A percentile compares a stretch with the other conserved stretches of the same genome.
phyloP scores from a whole-genome alignment of 352 stramenopile species.

The Saprolegnia parasitica region DNA sequence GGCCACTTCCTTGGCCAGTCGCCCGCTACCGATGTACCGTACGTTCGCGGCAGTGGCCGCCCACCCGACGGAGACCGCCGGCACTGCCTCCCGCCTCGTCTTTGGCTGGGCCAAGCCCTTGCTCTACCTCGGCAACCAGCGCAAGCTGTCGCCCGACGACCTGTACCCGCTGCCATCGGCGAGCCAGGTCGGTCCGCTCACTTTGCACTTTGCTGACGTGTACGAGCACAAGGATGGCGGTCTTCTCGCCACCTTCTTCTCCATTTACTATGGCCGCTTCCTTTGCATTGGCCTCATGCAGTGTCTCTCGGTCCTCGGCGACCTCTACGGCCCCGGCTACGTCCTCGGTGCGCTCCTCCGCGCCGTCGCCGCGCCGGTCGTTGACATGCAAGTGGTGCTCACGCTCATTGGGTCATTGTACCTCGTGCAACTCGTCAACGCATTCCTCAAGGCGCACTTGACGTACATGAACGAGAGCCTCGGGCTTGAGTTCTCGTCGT shows the following conservation, averaged over 20 bases:
- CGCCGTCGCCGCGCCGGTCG: slow-evolving; percentile 32
- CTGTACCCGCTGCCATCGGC: slow-evolving; percentile 34
- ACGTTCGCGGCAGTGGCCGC: slow-evolving; percentile 1
- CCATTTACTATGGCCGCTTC: slow-evolving; percentile 32
- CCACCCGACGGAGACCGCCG: slow-evolving; percentile 7
- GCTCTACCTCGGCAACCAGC: slow-evolving; percentile 40
- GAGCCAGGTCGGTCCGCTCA: slow-evolving; percentile 31
- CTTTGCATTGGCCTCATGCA: slow-evolving; percentile 30
- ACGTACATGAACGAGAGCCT: slow-evolving; percentile 33
- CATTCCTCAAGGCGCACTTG: slow-evolving; percentile 34
- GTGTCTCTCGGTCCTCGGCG: slow-evolving; percentile 26
- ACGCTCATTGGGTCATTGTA: slow-evolving; percentile 41
- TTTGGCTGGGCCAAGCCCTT: slow-evolving; percentile 46
- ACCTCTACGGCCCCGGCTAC: slow-evolving; percentile 35
- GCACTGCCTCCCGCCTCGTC: slow-evolving; percentile 33
- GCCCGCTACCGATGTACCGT: not conserved
- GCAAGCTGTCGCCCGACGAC: slow-evolving; percentile 41
- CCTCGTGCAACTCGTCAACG: slow-evolving; percentile 33
- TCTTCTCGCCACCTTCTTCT: slow-evolving; percentile 31
- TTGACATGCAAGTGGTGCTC: slow-evolving; percentile 32
- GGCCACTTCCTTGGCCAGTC: not conserved
- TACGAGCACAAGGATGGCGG: slow-evolving; percentile 29
- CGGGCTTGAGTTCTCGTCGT: slow-evolving; percentile 32
- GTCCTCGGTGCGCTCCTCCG: slow-evolving; percentile 45
- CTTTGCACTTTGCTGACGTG: slow-evolving; percentile 30